Evolutionary conservation across 805 yeast species (phyloP).

Genomic region (Candida ovalis): DNA sequence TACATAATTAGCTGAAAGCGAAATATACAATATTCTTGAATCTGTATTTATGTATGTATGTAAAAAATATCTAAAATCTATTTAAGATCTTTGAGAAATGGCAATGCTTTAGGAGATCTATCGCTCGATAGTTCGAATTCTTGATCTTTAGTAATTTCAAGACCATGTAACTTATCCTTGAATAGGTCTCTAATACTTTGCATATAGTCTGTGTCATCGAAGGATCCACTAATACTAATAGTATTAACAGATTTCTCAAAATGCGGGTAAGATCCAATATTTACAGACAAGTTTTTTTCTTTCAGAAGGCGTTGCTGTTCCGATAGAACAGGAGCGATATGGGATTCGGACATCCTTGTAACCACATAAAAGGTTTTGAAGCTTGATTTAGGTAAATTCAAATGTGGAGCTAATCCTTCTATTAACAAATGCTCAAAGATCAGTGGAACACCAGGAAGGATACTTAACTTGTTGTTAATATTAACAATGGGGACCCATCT

Average conservation of each 20-base stretch:
- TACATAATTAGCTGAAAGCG: background rate
- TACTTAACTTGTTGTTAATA: constrained; percentile 58
- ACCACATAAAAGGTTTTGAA: constrained; percentile 54
- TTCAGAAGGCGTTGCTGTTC: constrained; percentile 44
- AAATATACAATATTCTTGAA: constrained; percentile 1
- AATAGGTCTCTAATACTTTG: constrained; percentile 40
- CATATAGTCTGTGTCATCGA: constrained; percentile 34
- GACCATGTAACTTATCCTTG: constrained; percentile 37
- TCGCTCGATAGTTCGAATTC: constrained; percentile 37
- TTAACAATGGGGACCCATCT: constrained; percentile 86
- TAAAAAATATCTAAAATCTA: background rate
- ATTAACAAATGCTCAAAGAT: constrained; percentile 55
- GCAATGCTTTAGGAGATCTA: background rate
- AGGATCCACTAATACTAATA: constrained; percentile 67
- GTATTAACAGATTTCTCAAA: constrained; percentile 59
- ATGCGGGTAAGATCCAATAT: constrained; percentile 87
- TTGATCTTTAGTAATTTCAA: constrained; percentile 51
- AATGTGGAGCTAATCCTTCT: constrained; percentile 36
- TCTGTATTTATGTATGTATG: background rate
- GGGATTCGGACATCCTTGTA: constrained; percentile 59
- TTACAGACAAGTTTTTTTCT: constrained; percentile 38
- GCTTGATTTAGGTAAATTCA: constrained; percentile 31
- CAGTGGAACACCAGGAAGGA: constrained; percentile 83
- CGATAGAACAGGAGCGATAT: constrained; percentile 61
- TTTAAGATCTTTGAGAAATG: background rate